Base-by-base conservation (phyloP, 2,329 filamentous ascomycete species). In the Colletotrichum sp. region DNA sequence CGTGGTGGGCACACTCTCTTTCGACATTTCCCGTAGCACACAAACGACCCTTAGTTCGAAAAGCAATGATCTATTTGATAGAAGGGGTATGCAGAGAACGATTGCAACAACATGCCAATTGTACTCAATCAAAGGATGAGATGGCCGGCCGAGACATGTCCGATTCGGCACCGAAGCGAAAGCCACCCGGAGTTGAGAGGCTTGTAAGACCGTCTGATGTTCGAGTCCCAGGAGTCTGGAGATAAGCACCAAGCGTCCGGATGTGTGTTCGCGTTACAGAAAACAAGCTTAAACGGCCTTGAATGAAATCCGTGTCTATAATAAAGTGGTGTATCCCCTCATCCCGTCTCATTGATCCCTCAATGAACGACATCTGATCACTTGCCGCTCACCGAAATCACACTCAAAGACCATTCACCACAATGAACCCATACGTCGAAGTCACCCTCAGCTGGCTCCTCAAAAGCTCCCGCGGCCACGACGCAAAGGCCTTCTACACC, bases 361-460 rank as follows among this genome's bases (percentile, higher is more conserved):
- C n/a, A 52, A 1, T 25, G 10, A 52, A 22, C 43, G 43, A 52
- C 43, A 25, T 22, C 34, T 36, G 1, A 48, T 48, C 39, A 48
- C 18, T 10, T 12, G 9, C 39, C 39, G 39, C 39, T n/a, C 39
- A 48, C 15, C 39, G 2, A 18, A 43, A n/a, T 12, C 30, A 27
- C 4, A 5, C 18, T 8, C 28, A 27, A 15, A 22, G n/a, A n/a
- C 43, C 6, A 32, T 25, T 8, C n/a, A 34, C 22, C 27, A 62
- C 12, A 25, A 81, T 82, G 78, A 74, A 76, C 15, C 75, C 78
- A 3, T 83, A 83, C 73, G 74, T 86, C 60, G 86, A 87, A 77
- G 78, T 83, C 9, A 75, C 79, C 1, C 78, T 84, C 28, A 82
- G 84, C n/a, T 87, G 84, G 84, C 79, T 87, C n/a, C 83, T 87